Percentiles rank a stretch among this genome's conserved stretches.
These are phyloP conservation scores for Aquilaria yunnanensis DNA, from an alignment of 345 rosid genomes.

Conservation along the genomic window DNA sequence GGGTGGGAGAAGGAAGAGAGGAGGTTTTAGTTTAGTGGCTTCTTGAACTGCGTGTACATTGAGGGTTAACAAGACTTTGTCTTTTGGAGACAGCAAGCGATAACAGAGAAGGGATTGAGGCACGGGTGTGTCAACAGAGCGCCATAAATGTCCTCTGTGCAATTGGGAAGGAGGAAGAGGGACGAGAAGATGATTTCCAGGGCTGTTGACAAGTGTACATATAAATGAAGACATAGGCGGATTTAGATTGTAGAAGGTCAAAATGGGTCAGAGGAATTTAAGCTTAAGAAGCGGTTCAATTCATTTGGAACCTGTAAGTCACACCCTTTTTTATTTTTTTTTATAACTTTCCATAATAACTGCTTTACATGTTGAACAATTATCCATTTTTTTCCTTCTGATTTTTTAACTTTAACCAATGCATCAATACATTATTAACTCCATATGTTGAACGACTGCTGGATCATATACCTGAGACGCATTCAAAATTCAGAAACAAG, in stretches of 20 bases:
- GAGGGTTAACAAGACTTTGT: not conserved
- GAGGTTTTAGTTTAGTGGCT: not conserved
- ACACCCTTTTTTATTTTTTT: no score
- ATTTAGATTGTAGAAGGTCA: constrained; percentile 21
- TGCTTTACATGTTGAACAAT: no score
- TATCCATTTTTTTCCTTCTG: no score
- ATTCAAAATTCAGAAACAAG: no score
- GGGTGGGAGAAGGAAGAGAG: not conserved
- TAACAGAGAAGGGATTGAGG: constrained; percentile 14
- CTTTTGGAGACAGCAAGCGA: not conserved
- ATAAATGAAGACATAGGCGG: constrained; percentile 4
- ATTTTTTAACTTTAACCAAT: no score
- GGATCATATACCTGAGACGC: no score
- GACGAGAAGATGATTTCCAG: not conserved
- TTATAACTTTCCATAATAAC: no score
- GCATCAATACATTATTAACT: no score
- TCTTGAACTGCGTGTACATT: not conserved
- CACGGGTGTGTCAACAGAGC: constrained; percentile 3
- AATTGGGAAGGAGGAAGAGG: constrained; percentile 21
- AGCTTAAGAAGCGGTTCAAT: no score
- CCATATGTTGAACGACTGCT: no score
- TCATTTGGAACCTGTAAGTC: no score
- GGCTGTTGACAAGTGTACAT: constrained; percentile 1
- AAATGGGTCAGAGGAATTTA: constrained; percentile 27
- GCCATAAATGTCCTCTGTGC: constrained; percentile 34